Evolutionary conservation across 768 basidiomycete genomes (phyloP).

Genomic region (Kwoniella sp.): DNA sequence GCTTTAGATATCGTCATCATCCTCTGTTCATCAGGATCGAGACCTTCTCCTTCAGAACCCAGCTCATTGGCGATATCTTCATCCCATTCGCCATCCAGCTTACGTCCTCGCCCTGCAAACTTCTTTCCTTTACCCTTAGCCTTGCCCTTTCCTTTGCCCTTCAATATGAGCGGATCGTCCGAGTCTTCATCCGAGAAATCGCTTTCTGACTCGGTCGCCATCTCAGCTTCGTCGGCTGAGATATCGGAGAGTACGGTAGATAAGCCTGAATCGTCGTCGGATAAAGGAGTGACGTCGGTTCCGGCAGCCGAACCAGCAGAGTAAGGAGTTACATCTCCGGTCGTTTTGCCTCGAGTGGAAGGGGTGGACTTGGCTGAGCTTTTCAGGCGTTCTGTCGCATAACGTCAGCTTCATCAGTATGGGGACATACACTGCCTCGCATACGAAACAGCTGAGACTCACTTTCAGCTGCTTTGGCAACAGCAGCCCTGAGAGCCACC

Average conservation of each 20-base stretch:
- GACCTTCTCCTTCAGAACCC: slow-evolving; percentile 25
- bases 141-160: slow-evolving; percentile 18
- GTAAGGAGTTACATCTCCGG: slow-evolving; percentile 16
- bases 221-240: slow-evolving; percentile 14
- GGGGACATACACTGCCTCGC: no score
- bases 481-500: slow-evolving; percentile 26
- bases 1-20: slow-evolving; percentile 20
- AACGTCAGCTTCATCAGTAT: slow-evolving; percentile 19
- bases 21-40: slow-evolving; percentile 17
- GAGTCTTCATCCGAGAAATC: slow-evolving; percentile 15
- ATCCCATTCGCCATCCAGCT: slow-evolving; percentile 13
- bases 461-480: slow-evolving; percentile 32
- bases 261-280: slow-evolving; percentile 22
- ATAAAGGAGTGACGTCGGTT: slow-evolving; percentile 19
- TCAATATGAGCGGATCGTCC: slow-evolving; percentile 7
- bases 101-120: slow-evolving; percentile 15
- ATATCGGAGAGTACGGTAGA: slow-evolving; percentile 15
- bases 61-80: slow-evolving; percentile 17
- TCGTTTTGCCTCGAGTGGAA: slow-evolving; percentile 8
- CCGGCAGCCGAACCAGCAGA: slow-evolving; percentile 10
- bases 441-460: no score
- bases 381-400: slow-evolving; percentile 10
- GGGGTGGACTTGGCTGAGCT: not conserved
- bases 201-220: slow-evolving; percentile 15
- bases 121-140: slow-evolving; percentile 4